Evolutionary conservation across 345 rosid species (phyloP).

Genomic region (Toxicodendron radicans): DNA sequence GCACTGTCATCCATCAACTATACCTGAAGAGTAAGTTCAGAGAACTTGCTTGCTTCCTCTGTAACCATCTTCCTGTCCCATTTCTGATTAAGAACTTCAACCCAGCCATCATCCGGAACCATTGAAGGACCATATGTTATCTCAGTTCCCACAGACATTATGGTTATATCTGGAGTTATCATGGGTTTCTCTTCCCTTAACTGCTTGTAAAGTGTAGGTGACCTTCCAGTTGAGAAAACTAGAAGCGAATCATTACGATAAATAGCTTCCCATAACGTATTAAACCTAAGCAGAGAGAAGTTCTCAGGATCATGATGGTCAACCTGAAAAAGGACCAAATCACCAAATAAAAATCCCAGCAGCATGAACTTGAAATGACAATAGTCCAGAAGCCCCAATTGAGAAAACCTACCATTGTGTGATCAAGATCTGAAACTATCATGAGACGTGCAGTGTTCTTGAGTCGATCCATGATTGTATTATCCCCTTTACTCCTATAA

Average conservation of each 20-base stretch:
- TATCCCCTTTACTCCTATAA: conserved; percentile 17
- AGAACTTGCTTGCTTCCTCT: conserved; percentile 75
- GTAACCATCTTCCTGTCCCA: conserved; percentile 75
- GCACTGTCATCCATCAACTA: not conserved
- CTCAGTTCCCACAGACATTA: conserved; percentile 99
- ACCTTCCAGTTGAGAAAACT: conserved; percentile 94
- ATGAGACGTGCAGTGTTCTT: conserved; percentile 70
- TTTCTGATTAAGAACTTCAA: conserved; percentile 69
- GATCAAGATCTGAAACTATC: conserved; percentile 98
- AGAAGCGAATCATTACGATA: conserved; percentile 84
- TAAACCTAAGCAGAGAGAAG: conserved; percentile 73
- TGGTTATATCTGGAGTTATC: conserved; percentile 90
- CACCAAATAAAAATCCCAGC: conserved; percentile 3
- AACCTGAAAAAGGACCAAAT: conserved; percentile 50
- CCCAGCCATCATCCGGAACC: conserved; percentile 96
- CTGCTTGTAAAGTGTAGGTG: conserved; percentile 73
- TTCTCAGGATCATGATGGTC: conserved; percentile 95
- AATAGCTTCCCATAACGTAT: conserved; percentile 80
- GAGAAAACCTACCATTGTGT: conserved; percentile 66
- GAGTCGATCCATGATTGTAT: conserved; percentile 64
- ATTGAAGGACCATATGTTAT: conserved; percentile 83
- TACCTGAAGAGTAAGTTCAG: conserved; percentile 95
- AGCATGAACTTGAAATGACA: conserved; percentile 9
- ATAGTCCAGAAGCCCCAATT: conserved; percentile 20
- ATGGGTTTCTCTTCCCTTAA: conserved; percentile 85